Evolutionary conservation across 805 yeast genomes (phyloP), one percentile per base, ranked within the genome.

Genomic region (Saccharomycopsis guyanensis): DNA sequence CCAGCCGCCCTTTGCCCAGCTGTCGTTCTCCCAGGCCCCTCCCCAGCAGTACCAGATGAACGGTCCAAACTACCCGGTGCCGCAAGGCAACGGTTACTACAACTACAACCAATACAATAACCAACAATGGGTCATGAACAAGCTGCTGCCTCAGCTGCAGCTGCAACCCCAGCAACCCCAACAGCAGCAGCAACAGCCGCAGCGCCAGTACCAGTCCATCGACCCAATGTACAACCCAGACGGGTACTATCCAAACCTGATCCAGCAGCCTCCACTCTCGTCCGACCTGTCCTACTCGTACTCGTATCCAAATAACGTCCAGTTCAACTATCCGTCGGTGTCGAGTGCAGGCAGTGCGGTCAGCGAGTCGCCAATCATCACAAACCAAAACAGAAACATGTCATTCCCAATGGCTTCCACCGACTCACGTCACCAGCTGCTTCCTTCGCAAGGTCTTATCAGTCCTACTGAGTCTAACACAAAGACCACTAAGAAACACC

Each of bases 241-340:
- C 16, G 42, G 40, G 15, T 42, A 32, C 42, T 37, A 29, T 18
- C n/a, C 43, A n/a, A n/a, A 15, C 10, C 29, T 7, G 29, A 6
- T 33, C n/a, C 29, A 13, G 13, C 39, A 34, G 23, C 42, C 42
- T 15, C 29, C 40, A 33, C 15, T 34, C 10, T 29, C 42, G 18
- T 38, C 38, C 7, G 37, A 38, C 20, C 20, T 32, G 12, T 13
- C 47, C 6, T 37, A 18, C 36, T 8, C 35, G n/a, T 20, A 24
- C 19, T 3, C 31, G 18, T 13, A 33, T 25, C 42, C 45, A 19
- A 54, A 41, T 38, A 22, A 25, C 4, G 37, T 35, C 7, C 38
- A 54, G 51, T 44, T 56, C 51, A 47, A 52, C 59, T 42, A 50
- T 55, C 8, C 45, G 45, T 7, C 53, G 57, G 0, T 50, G 48